Evolutionary conservation across 768 basidiomycete genomes (phyloP).

Genomic region (Termitomyces sp.): DNA sequence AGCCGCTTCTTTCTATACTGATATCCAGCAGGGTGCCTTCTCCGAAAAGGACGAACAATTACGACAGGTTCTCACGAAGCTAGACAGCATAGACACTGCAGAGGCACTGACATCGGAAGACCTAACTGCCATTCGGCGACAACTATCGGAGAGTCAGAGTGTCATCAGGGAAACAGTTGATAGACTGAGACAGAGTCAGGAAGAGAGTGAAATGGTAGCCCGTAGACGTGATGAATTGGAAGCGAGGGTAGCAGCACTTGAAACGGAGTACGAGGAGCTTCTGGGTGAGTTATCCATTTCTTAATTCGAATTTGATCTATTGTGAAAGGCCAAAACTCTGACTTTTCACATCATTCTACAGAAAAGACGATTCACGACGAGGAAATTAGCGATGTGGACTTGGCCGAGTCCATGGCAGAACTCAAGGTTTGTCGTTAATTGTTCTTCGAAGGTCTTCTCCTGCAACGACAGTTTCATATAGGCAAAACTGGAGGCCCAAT

Average conservation of each 20-base stretch:
- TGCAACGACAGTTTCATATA: constrained; percentile 25
- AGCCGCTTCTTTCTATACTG: neutral
- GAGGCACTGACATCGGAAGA: constrained; percentile 69
- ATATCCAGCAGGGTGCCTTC: constrained; percentile 76
- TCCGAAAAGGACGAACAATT: constrained; percentile 95
- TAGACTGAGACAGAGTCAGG: constrained; percentile 81
- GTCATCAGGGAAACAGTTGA: constrained; percentile 87
- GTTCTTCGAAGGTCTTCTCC: constrained; percentile 7
- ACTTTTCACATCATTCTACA: constrained; percentile 24
- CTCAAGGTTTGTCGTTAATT: constrained; percentile 60
- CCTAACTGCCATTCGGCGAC: constrained; percentile 74
- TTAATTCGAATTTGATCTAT: neutral
- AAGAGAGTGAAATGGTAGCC: constrained; percentile 83
- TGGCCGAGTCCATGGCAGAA: constrained; percentile 81
- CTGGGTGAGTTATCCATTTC: constrained; percentile 56
- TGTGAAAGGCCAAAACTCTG: constrained; percentile 12
- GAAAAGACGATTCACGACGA: constrained; percentile 92
- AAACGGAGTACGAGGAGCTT: constrained; percentile 95
- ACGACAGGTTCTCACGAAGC: constrained; percentile 75
- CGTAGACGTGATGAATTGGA: constrained; percentile 88
- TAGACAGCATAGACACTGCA: constrained; percentile 75
- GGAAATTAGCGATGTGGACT: constrained; percentile 77
- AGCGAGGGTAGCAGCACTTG: constrained; percentile 68
- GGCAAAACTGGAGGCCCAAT: constrained; percentile 94
- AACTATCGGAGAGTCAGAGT: constrained; percentile 84